Evolutionary conservation across 2,329 filamentous ascomycete species (phyloP).

Genomic region (Aspergillus phoenicis): DNA sequence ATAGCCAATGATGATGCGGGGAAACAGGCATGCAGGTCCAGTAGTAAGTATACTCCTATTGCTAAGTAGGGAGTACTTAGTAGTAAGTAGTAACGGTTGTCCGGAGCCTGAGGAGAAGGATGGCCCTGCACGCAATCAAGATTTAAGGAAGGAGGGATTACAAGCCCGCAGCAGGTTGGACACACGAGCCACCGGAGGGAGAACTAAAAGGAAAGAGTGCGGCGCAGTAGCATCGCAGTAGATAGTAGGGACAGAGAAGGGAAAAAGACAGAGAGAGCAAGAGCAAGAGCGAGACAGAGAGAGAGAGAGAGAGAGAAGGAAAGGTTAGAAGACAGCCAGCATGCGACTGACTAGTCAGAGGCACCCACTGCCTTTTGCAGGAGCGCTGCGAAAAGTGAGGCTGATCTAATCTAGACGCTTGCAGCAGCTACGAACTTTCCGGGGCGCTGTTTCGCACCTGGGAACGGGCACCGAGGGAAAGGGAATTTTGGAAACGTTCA

Average conservation of each 20-base stretch:
- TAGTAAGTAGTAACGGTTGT: background rate
- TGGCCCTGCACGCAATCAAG: conserved; percentile 2
- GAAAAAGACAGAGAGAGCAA: conserved; percentile 5
- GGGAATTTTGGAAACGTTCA: conserved; percentile 1
- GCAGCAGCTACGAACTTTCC: conserved; percentile 14
- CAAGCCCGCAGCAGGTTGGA: background rate
- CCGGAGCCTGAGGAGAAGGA: conserved; percentile 1
- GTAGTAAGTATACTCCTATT: too few species aligned
- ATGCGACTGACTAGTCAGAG: conserved; percentile 18
- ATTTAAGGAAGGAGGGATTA: background rate
- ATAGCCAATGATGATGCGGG: conserved; percentile 6
- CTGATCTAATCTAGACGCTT: conserved; percentile 16
- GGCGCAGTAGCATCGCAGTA: background rate
- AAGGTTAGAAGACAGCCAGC: conserved; percentile 10
- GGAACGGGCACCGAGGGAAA: conserved; percentile 4
- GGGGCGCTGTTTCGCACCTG: conserved; percentile 9
- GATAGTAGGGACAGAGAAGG: background rate
- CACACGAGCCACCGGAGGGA: conserved; percentile 2
- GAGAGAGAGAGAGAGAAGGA: conserved; percentile 7
- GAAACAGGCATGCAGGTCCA: background rate
- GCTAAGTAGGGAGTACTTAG: background rate
- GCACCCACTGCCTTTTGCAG: conserved; percentile 18
- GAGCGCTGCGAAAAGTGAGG: conserved; percentile 19
- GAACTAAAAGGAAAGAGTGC: background rate
- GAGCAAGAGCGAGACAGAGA: conserved; percentile 1